Conservation (phyloP, 306 rosid genomes). For the Astragalus membranaceus region DNA sequence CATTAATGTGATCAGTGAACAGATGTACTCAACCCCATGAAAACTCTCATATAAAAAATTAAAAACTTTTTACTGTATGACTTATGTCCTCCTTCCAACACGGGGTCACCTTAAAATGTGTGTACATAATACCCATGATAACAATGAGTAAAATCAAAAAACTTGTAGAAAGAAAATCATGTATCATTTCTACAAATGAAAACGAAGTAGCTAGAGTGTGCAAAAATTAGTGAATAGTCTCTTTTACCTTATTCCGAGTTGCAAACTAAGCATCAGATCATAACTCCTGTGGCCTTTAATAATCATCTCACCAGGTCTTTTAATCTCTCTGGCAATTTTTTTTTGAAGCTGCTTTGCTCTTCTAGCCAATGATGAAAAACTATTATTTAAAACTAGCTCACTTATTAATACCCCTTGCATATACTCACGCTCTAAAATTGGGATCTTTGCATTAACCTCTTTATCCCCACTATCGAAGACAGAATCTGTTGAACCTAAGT, state of each 20-base stretch:
- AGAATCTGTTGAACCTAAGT: conserved; percentile 40
- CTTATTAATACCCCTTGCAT: conserved; percentile 98
- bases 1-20: conserved; percentile 1
- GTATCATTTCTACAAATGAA: conserved; percentile 16
- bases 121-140: not conserved
- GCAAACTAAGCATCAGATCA: conserved; percentile 96
- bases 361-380: conserved; percentile 59
- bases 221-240: conserved; percentile 11
- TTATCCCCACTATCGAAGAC: conserved; percentile 41
- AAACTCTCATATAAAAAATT: not conserved
- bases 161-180: not conserved
- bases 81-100: not conserved
- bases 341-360: conserved; percentile 64
- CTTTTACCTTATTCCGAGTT: conserved; percentile 92
- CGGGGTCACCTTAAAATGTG: not conserved
- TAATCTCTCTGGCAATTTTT: conserved; percentile 68
- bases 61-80: not conserved
- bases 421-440: conserved; percentile 88
- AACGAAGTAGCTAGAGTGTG: not conserved
- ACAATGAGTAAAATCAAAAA: not conserved
- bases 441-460: conserved; percentile 37
- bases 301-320: conserved; percentile 91
- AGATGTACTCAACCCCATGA: not conserved
- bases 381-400: conserved; percentile 65
- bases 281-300: conserved; percentile 96